Conservation (phyloP, 139 green algal genomes). For the Astrephomene gubernaculifera region DNA sequence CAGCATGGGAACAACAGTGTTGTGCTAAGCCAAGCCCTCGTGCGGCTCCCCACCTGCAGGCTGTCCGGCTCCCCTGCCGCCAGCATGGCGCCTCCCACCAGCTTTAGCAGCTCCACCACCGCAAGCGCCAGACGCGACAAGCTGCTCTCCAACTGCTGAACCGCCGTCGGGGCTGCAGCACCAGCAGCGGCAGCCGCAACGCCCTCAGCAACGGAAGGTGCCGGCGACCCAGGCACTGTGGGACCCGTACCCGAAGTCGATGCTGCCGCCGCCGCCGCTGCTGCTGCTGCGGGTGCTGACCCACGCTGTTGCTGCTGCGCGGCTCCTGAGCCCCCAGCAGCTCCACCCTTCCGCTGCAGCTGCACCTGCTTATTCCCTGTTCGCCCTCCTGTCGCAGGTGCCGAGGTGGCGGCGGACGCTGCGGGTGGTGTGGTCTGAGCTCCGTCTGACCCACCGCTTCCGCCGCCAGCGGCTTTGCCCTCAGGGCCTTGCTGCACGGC, state of each 20-base stretch:
- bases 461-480: background rate
- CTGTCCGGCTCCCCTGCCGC: constrained; percentile 34
- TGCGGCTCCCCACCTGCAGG: constrained; percentile 15
- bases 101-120: constrained; percentile 28
- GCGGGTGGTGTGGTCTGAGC: background rate
- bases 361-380: no score
- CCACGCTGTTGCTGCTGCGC: no score
- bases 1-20: no score
- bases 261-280: constrained; percentile 3
- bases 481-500: no score
- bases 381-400: background rate
- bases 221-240: background rate
- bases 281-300: background rate
- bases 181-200: background rate
- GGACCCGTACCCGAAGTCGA: background rate
- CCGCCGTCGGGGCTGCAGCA: background rate
- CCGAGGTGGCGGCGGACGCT: background rate
- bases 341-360: constrained; percentile 7
- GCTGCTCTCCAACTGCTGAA: constrained; percentile 25
- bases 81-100: constrained; percentile 32
- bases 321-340: background rate
- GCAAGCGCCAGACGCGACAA: constrained; percentile 31
- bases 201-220: background rate
- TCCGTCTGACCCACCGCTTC: background rate
- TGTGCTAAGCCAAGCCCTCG: no score